Percentiles rank a stretch among this genome's conserved stretches.
phyloP scores from a whole-genome alignment of 805 yeast genomes.

The Monosporozyma aerobia region DNA sequence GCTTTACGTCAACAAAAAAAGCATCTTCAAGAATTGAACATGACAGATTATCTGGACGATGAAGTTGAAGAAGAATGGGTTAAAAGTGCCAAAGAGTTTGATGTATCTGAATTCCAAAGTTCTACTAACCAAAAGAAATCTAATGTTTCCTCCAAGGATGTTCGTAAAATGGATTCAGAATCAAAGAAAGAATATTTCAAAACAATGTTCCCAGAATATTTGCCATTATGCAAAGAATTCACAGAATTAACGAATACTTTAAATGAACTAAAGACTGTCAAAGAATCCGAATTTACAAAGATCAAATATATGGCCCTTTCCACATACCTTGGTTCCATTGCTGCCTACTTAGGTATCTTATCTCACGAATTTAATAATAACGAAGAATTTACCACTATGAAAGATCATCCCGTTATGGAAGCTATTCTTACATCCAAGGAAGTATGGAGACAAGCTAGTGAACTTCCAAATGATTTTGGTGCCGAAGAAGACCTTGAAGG shows the following conservation, averaged over 20 bases:
- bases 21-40: conserved; percentile 64
- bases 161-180: conserved; percentile 40
- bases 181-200: conserved; percentile 47
- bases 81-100: conserved; percentile 43
- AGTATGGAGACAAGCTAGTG: conserved; percentile 77
- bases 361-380: conserved; percentile 45
- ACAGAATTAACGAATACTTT: conserved; percentile 35
- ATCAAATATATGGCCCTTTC: conserved; percentile 63
- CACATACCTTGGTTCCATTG: conserved; percentile 69
- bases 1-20: conserved; percentile 79
- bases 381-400: conserved; percentile 53
- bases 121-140: conserved; percentile 26
- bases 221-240: conserved; percentile 64
- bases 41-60: conserved; percentile 71
- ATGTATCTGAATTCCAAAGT: conserved; percentile 31
- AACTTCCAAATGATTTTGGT: conserved; percentile 33
- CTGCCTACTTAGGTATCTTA: conserved; percentile 71
- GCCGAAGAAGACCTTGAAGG: conserved; percentile 14
- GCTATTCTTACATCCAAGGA: conserved; percentile 73
- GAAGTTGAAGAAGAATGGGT: conserved; percentile 69
- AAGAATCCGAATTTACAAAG: conserved; percentile 30
- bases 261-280: conserved; percentile 28
- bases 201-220: conserved; percentile 71
- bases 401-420: conserved; percentile 86
- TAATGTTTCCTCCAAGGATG: conserved; percentile 34